Conservation (phyloP, 2,329 filamentous ascomycete genomes). For the Aspergillus sp. region DNA sequence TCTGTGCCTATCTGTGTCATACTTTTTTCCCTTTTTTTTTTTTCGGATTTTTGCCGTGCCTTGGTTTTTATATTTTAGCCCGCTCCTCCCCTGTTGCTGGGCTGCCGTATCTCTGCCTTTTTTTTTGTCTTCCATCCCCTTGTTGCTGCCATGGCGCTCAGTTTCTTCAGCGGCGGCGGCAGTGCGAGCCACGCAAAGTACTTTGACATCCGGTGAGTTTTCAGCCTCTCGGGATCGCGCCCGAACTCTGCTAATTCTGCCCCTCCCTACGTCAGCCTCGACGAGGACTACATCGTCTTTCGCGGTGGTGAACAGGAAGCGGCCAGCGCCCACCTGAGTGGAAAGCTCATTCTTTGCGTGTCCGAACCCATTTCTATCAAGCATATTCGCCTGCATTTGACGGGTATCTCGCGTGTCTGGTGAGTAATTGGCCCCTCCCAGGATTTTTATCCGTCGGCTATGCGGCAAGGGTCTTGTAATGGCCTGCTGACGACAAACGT, state of each 20-base stretch:
- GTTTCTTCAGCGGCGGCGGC: slow-evolving; percentile 44
- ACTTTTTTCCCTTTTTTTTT: slow-evolving; percentile 12
- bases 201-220: slow-evolving; percentile 49
- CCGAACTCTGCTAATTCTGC: slow-evolving; percentile 19
- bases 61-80: slow-evolving; percentile 13
- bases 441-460: slow-evolving; percentile 3
- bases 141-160: slow-evolving; percentile 43
- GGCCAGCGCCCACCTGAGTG: slow-evolving; percentile 71
- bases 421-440: slow-evolving; percentile 46
- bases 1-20: slow-evolving; percentile 23
- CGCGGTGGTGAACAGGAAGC: slow-evolving; percentile 74
- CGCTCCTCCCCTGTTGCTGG: slow-evolving; percentile 1
- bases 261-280: slow-evolving; percentile 54
- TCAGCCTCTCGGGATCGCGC: slow-evolving; percentile 13
- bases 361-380: slow-evolving; percentile 68
- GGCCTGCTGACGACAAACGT: slow-evolving; percentile 1
- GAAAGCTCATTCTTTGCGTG: slow-evolving; percentile 71
- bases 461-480: slow-evolving; percentile 1
- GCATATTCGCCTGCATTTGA: slow-evolving; percentile 69
- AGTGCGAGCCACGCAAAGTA: slow-evolving; percentile 48
- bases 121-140: slow-evolving; percentile 6
- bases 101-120: neutral
- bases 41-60: slow-evolving; percentile 1
- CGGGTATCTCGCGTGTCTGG: slow-evolving; percentile 67
- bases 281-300: slow-evolving; percentile 77